Conservation (phyloP, 1,284 basidiomycete species). For the Leccinum griseonigrum region DNA sequence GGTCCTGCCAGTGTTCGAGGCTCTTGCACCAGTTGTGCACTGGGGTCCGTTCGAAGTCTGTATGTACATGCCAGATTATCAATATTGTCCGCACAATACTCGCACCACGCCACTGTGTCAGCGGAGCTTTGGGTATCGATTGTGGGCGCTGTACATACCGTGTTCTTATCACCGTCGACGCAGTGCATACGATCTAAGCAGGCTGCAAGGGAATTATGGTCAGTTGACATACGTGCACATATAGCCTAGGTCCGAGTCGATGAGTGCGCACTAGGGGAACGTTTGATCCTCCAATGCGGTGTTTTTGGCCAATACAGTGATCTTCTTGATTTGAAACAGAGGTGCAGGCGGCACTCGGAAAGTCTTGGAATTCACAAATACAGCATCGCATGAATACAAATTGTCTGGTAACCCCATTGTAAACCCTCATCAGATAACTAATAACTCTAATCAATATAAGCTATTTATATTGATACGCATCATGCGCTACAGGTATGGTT, state of each 20-base stretch:
- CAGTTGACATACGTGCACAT: neutral
- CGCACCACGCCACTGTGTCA: too few relatives aligned
- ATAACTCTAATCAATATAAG: too few relatives aligned
- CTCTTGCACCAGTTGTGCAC: neutral
- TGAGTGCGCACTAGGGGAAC: neutral
- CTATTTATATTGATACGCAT: too few relatives aligned
- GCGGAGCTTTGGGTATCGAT: neutral
- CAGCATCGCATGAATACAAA: too few relatives aligned
- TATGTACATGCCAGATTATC: neutral
- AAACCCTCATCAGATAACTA: too few relatives aligned
- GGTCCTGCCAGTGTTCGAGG: neutral
- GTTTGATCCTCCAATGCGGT: too few relatives aligned
- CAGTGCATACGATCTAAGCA: neutral
- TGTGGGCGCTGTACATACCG: neutral
- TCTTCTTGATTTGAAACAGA: too few relatives aligned
- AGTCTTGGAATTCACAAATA: too few relatives aligned
- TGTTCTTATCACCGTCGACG: neutral
- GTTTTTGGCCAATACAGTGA: neutral
- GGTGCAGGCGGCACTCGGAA: too few relatives aligned
- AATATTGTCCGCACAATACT: neutral
- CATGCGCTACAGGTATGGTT: too few relatives aligned
- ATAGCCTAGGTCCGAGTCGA: neutral
- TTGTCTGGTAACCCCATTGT: too few relatives aligned
- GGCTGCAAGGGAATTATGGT: too few relatives aligned
- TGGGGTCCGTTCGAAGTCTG: neutral